A percentile compares a stretch with the other conserved stretches of the same genome.
Evolutionary conservation across 2,329 filamentous ascomycete genomes (phyloP).

Genomic region (Clonostachys rosea): DNA sequence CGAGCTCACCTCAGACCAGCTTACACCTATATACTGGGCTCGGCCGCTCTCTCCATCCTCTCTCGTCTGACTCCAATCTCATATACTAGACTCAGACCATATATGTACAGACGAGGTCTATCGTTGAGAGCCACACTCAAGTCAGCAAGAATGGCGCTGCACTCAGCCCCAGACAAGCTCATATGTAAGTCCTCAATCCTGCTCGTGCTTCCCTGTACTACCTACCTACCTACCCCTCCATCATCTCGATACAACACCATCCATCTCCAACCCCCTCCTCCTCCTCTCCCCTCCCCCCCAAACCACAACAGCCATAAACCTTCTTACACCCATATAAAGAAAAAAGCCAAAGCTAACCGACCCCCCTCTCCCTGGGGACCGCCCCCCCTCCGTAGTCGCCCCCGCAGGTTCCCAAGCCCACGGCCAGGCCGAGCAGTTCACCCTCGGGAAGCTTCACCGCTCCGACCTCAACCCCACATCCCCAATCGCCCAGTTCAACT

Average conservation of each 20-base stretch:
- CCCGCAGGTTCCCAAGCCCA: conserved; percentile 54
- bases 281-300: neutral
- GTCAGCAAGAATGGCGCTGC: conserved; percentile 35
- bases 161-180: conserved; percentile 37
- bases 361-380: too few species aligned
- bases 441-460: conserved; percentile 53
- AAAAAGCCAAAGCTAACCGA: neutral
- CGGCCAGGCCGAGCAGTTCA: conserved; percentile 73
- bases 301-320: neutral
- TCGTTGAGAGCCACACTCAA: too few species aligned
- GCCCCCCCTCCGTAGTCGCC: conserved; percentile 42
- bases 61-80: too few species aligned
- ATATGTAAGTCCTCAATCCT: conserved; percentile 34
- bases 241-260: neutral
- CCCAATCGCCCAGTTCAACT: conserved; percentile 81
- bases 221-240: neutral
- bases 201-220: neutral
- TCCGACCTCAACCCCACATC: conserved; percentile 53
- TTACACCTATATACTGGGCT: too few species aligned
- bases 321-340: neutral
- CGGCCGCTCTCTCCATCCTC: too few species aligned
- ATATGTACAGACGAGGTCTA: too few species aligned
- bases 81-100: too few species aligned
- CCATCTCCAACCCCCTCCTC: neutral
- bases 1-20: too few species aligned